phyloP scores from a whole-genome alignment of 257 asterid genomes.

The Scutellaria baicalensis region DNA sequence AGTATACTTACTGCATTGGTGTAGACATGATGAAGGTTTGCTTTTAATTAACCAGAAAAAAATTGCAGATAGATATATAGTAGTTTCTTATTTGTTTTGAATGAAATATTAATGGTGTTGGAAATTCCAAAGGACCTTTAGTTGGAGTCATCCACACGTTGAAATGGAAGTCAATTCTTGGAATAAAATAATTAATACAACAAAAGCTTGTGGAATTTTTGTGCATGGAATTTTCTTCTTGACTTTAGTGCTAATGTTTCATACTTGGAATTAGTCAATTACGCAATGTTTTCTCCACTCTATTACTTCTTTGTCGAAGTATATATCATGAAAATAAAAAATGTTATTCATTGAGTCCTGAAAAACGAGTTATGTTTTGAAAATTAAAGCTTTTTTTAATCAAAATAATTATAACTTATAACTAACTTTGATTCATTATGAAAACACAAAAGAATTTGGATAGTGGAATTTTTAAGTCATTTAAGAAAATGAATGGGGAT shows the following conservation, averaged over 20 bases:
- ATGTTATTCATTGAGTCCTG: too few species aligned
- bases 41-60: not conserved
- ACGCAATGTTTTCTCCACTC: not conserved
- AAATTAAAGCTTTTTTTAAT: too few species aligned
- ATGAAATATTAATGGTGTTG: not conserved
- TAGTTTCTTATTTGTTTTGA: not conserved
- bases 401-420: too few species aligned
- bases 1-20: conserved; percentile 23
- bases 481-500: too few species aligned
- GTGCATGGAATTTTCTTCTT: conserved; percentile 1
- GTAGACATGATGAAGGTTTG: conserved; percentile 17
- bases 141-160: not conserved
- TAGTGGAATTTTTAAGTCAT: too few species aligned
- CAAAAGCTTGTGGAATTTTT: not conserved
- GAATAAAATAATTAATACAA: too few species aligned
- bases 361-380: too few species aligned
- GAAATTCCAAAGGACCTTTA: conserved; percentile 11
- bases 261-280: conserved; percentile 3
- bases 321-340: too few species aligned
- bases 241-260: not conserved
- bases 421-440: too few species aligned
- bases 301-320: too few species aligned
- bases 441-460: too few species aligned
- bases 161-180: too few species aligned
- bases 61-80: not conserved